Percentiles rank a stretch among this genome's conserved stretches.
Evolutionary conservation across 192 early-diverging fungal species (phyloP).

Genomic region (Coemansia sp.): DNA sequence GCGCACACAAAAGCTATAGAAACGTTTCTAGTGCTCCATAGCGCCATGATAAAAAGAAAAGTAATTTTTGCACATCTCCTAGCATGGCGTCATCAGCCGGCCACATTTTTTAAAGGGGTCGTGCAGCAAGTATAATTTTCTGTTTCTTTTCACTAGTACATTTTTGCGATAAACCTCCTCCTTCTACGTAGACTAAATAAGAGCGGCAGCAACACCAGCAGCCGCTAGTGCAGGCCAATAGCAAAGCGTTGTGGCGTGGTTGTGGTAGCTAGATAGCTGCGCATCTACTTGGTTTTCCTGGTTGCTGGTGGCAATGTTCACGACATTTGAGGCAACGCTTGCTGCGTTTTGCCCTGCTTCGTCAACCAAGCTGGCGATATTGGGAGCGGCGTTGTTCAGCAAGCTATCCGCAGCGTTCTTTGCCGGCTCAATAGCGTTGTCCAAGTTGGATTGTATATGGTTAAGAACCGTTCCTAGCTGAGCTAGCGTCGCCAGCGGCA

Average conservation of each 20-base stretch:
- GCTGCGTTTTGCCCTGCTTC: conserved; percentile 21
- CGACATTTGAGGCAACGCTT: conserved; percentile 15
- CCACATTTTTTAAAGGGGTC: neutral
- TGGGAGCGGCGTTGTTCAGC: conserved; percentile 6
- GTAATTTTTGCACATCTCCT: neutral
- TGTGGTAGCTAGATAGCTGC: conserved; percentile 36
- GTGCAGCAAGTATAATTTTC: neutral
- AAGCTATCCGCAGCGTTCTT: conserved; percentile 16
- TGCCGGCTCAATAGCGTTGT: conserved; percentile 4
- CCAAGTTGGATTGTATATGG: conserved; percentile 4
- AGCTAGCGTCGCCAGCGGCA: neutral
- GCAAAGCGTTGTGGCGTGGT: neutral
- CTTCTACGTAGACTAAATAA: neutral
- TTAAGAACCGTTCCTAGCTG: neutral
- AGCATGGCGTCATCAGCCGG: neutral
- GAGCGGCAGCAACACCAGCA: neutral
- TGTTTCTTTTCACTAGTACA: neutral
- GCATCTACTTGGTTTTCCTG: conserved; percentile 22
- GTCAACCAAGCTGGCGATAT: conserved; percentile 22
- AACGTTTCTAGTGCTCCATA: conserved; percentile 1
- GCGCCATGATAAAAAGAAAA: neutral
- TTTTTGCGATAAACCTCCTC: neutral
- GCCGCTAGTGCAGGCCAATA: neutral
- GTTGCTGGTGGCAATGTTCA: conserved; percentile 9
- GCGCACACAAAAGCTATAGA: neutral